Evolutionary conservation across 1,284 basidiomycete species (phyloP).

Genomic region (Peniophora sp.): DNA sequence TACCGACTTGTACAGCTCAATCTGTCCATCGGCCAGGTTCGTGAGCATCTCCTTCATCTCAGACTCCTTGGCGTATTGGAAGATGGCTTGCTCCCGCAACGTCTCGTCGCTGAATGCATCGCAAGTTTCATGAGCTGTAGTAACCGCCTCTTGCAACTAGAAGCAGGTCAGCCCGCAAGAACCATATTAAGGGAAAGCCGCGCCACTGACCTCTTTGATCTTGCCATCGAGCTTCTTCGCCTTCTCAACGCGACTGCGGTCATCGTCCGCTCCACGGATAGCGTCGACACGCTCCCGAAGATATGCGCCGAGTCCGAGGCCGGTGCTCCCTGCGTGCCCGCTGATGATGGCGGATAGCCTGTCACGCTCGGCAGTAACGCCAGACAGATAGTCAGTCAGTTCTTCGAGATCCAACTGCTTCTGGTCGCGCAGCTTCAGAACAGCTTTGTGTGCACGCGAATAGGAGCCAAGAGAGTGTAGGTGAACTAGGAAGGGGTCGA

Average conservation of each 20-base stretch:
- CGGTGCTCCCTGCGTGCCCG: slow-evolving; percentile 74
- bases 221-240: slow-evolving; percentile 89
- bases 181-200: background rate
- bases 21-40: slow-evolving; percentile 87
- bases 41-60: slow-evolving; percentile 95
- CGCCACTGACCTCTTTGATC: slow-evolving; percentile 79
- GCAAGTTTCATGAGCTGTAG: slow-evolving; percentile 89
- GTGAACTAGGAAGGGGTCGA: slow-evolving; percentile 84
- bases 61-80: slow-evolving; percentile 83
- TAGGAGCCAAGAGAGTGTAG: slow-evolving; percentile 87
- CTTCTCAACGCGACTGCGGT: slow-evolving; percentile 85
- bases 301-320: slow-evolving; percentile 83
- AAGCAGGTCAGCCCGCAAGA: background rate
- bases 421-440: slow-evolving; percentile 92
- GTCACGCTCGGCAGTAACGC: slow-evolving; percentile 88
- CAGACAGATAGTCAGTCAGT: slow-evolving; percentile 89
- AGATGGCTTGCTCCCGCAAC: slow-evolving; percentile 82
- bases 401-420: slow-evolving; percentile 99
- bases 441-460: slow-evolving; percentile 82
- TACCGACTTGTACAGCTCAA: slow-evolving; percentile 87
- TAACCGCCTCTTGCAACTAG: slow-evolving; percentile 93
- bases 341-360: slow-evolving; percentile 79
- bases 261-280: slow-evolving; percentile 88
- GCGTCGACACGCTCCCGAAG: slow-evolving; percentile 92
- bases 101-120: slow-evolving; percentile 95